Evolutionary conservation across 805 yeast genomes (phyloP).

Genomic region (Lachancea lanzarotensis): DNA sequence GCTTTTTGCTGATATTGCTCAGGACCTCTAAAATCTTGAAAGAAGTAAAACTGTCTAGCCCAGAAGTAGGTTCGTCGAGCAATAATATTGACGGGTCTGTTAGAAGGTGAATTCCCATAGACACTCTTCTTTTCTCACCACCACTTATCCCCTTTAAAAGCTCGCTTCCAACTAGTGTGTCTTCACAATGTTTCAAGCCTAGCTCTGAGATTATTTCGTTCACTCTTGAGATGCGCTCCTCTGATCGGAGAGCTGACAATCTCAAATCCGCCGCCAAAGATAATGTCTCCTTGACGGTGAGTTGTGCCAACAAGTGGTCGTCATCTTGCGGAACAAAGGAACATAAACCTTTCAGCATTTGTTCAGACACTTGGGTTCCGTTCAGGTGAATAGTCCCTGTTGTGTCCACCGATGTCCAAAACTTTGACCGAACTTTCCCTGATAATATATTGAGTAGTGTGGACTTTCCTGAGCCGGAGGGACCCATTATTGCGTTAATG

Average conservation of each 20-base stretch:
- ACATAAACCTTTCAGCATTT: constrained; percentile 40
- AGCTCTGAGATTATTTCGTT: constrained; percentile 54
- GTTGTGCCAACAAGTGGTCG: constrained; percentile 56
- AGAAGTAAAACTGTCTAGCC: constrained; percentile 76
- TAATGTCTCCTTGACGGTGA: constrained; percentile 75
- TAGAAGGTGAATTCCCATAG: constrained; percentile 73
- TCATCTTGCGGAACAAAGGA: constrained; percentile 84
- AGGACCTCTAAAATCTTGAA: constrained; percentile 57
- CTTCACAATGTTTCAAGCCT: constrained; percentile 72
- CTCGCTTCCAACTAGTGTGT: constrained; percentile 61
- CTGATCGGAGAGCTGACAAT: constrained; percentile 39
- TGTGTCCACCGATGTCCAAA: constrained; percentile 27
- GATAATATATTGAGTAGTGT: constrained; percentile 59
- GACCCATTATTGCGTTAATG: constrained; percentile 72
- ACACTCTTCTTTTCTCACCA: constrained; percentile 81
- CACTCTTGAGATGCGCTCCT: constrained; percentile 44
- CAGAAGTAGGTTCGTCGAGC: constrained; percentile 86
- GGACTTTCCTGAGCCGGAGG: constrained; percentile 75
- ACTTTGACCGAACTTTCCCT: constrained; percentile 41
- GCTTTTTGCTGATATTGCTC: constrained; percentile 44
- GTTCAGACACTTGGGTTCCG: constrained; percentile 31
- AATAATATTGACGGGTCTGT: constrained; percentile 65
- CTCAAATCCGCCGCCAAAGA: constrained; percentile 65
- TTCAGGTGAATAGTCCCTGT: constrained; percentile 43
- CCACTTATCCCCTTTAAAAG: constrained; percentile 69